Evolutionary conservation across 208 protist species (phyloP), one percentile per base, ranked within the genome.

Genomic region (Trypanosoma melophagium): DNA sequence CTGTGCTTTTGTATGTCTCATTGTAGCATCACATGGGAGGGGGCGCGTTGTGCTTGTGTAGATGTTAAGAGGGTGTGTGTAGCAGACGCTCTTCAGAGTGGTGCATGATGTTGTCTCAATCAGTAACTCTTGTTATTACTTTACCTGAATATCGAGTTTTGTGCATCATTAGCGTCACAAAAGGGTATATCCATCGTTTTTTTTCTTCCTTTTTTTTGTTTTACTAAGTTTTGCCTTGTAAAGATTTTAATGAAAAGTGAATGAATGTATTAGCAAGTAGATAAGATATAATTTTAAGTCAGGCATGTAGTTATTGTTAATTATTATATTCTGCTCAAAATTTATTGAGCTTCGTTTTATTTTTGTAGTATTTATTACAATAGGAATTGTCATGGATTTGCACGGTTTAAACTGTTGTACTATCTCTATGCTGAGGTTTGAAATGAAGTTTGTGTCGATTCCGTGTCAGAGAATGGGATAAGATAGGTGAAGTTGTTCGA

Each of bases 401-500:
- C 4, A 62, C 55, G 42, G 41, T 0, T 71, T 40, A 52, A 71
- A 57, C 55, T 71, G 52, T 45, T 71, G 51, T 64, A 24, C 21
- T 50, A 4, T 19, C 13, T 53, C n/a, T 7, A 22, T 69, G 42
- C 42, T n/a, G 53, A 60, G 40, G 60, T 64, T 38, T 57, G 45
- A 12, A 61, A 31, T 44, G 66, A 73, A 25, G 51, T 9, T 10
- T 58, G 47, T 28, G 74, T 78, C 10, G 72, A 80, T 16, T 90
- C 84, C 7, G 53, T 63, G 25, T 95, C 86, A 13, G 89, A 90
- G 21, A 95, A 81, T 47, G 58, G 68, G 17, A 92, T 54, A 9
- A 95, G 70, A 44, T 83, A 83, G 4, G 86, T 95, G 55, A 95
- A 95, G 7, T 84, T 84, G 13, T 58, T 70, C 19, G 68, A 79